Conservation (phyloP, 208 protist genomes). For the Crithidia brevicula region DNA sequence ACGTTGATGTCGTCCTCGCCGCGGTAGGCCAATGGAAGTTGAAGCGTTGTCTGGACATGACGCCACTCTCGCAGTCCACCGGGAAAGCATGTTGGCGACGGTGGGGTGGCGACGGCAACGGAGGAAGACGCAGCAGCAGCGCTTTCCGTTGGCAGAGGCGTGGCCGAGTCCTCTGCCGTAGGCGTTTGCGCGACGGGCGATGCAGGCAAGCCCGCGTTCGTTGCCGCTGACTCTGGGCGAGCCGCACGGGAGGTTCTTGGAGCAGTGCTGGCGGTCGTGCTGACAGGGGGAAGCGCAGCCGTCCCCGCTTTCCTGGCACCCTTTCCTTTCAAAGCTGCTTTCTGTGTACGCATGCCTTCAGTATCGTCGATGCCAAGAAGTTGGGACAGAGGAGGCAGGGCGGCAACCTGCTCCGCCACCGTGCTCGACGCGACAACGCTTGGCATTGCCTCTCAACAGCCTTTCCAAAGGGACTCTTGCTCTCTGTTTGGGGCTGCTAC, state of each 20-base stretch:
- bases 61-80: conserved; percentile 39
- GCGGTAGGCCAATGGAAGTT: conserved; percentile 66
- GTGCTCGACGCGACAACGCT: neutral
- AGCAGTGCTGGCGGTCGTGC: neutral
- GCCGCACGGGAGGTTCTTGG: neutral
- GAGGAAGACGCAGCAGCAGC: neutral
- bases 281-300: neutral
- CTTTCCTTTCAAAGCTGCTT: neutral
- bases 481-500: too few relatives aligned
- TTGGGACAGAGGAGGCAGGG: conserved; percentile 34
- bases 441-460: neutral
- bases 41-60: conserved; percentile 51
- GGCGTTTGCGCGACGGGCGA: too few relatives aligned
- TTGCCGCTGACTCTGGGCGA: neutral
- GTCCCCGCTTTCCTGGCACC: neutral
- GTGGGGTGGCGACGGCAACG: neutral
- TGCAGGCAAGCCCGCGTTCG: too few relatives aligned
- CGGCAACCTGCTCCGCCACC: conserved; percentile 48
- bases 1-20: conserved; percentile 45
- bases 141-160: too few relatives aligned
- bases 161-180: too few relatives aligned
- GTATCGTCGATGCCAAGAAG: conserved; percentile 26
- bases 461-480: too few relatives aligned
- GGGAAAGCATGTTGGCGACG: neutral
- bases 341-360: neutral